Percentiles rank a stretch among this genome's conserved stretches.
phyloP scores from a whole-genome alignment of 2,329 filamentous ascomycete species.

The Fusarium nisikadoi region DNA sequence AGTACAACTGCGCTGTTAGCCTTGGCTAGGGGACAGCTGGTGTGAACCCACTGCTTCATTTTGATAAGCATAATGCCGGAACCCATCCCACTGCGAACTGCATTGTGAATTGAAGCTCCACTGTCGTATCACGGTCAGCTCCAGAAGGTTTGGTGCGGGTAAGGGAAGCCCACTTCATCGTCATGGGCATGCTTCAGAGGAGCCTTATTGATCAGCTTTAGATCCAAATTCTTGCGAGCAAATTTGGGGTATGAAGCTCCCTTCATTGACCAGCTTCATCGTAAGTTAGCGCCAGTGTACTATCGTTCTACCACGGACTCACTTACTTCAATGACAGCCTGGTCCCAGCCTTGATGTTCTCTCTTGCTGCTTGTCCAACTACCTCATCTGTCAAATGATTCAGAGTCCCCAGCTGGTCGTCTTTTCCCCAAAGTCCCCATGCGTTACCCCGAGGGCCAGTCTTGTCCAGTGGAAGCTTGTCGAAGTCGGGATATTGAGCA shows the following conservation, averaged over 20 bases:
- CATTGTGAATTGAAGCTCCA: conserved; percentile 37
- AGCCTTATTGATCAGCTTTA: conserved; percentile 37
- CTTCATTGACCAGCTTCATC: conserved; percentile 23
- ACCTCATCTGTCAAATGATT: conserved; percentile 7
- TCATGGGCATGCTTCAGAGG: conserved; percentile 41
- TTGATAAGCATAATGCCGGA: conserved; percentile 42
- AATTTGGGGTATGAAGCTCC: conserved; percentile 37
- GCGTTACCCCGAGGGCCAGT: conserved; percentile 10
- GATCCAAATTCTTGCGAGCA: conserved; percentile 31
- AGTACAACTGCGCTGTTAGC: conserved; percentile 32
- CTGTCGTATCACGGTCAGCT: background rate
- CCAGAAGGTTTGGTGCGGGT: background rate
- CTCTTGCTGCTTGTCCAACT: background rate
- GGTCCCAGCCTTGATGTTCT: conserved; percentile 6
- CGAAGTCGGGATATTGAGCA: background rate
- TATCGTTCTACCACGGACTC: accelerated
- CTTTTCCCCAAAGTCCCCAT: conserved; percentile 11
- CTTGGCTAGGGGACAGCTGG: accelerated
- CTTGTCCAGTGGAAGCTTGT: conserved; percentile 11
- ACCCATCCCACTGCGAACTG: conserved; percentile 41
- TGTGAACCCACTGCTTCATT: conserved; percentile 23
- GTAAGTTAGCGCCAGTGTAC: accelerated
- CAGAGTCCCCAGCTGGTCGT: conserved; percentile 14
- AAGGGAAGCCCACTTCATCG: conserved; percentile 22
- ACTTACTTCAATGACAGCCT: conserved; percentile 19